These are phyloP conservation scores for Euphorbia celastroides DNA, from an alignment of 441 rosid genomes.

Conservation along the genomic window DNA sequence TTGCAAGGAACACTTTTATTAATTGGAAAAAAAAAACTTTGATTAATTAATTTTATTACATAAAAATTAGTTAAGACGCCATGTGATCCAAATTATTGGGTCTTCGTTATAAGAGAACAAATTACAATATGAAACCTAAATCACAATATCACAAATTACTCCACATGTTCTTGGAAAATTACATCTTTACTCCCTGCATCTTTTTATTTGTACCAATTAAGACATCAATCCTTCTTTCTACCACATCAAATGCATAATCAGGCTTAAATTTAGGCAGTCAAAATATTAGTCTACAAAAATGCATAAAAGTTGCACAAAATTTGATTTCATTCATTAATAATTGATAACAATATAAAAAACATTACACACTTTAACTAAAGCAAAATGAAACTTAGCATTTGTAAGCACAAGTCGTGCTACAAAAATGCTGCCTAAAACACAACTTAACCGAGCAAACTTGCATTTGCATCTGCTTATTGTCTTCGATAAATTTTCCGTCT, in stretches of 20 bases:
- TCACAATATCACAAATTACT: background rate
- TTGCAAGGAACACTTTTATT: constrained; percentile 9
- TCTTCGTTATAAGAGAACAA: constrained; percentile 17
- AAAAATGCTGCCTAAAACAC: background rate
- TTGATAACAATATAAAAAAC: background rate
- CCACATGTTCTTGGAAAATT: background rate
- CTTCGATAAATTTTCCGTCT: constrained; percentile 18
- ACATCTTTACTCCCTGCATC: background rate
- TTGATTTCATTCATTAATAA: background rate
- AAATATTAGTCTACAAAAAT: too few relatives aligned
- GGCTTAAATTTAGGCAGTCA: too few relatives aligned
- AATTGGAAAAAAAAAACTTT: background rate
- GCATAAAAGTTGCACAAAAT: too few relatives aligned
- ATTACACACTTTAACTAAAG: background rate
- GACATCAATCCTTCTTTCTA: too few relatives aligned
- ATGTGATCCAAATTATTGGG: constrained; percentile 37
- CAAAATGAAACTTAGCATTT: background rate
- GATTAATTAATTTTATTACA: background rate
- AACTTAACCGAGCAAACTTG: constrained; percentile 19
- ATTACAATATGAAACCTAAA: background rate
- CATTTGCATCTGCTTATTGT: constrained; percentile 26
- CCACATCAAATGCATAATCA: too few relatives aligned
- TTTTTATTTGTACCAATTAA: too few relatives aligned
- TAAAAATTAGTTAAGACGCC: constrained; percentile 8
- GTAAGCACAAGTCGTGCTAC: constrained; percentile 14